Evolutionary conservation across 768 basidiomycete genomes (phyloP).

Genomic region (Russula lepida): DNA sequence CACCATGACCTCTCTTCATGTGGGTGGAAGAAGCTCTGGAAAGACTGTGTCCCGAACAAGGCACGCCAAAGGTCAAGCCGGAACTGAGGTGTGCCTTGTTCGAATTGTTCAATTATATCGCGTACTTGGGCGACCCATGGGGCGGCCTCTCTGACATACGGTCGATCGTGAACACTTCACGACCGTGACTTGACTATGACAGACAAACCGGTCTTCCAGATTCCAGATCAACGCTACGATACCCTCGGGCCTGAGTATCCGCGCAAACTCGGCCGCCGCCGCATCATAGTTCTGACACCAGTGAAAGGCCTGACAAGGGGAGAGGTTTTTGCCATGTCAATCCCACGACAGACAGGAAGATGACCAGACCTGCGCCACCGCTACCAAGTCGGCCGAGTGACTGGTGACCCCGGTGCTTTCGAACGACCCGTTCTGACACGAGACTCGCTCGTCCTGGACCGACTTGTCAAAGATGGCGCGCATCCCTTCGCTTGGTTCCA

Average conservation of each 20-base stretch:
- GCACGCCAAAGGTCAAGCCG: constrained; percentile 67
- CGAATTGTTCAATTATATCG: constrained; percentile 58
- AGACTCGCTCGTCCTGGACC: constrained; percentile 44
- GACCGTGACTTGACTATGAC: not conserved
- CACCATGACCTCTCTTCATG: constrained; percentile 49
- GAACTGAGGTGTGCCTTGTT: constrained; percentile 74
- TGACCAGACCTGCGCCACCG: constrained; percentile 59
- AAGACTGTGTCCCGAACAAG: constrained; percentile 55
- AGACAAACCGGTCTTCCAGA: constrained; percentile 64
- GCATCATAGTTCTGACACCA: constrained; percentile 79
- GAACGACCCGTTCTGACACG: constrained; percentile 60
- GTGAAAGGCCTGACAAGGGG: constrained; percentile 65
- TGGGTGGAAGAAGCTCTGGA: constrained; percentile 48
- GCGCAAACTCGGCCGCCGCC: constrained; percentile 68
- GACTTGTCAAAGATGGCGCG: constrained; percentile 56
- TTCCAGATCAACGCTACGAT: constrained; percentile 80
- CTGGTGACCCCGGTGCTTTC: constrained; percentile 50
- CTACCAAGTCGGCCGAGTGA: constrained; percentile 68
- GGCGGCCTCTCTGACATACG: constrained; percentile 40
- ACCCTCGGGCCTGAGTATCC: constrained; percentile 73
- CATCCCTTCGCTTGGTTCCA: constrained; percentile 90
- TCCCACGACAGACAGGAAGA: not conserved
- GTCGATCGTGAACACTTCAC: not conserved
- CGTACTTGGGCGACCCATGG: constrained; percentile 72
- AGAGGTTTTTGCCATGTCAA: constrained; percentile 6